Evolutionary conservation across 23 red algal species (phyloP).

Genomic region (Agarophyton chilense): DNA sequence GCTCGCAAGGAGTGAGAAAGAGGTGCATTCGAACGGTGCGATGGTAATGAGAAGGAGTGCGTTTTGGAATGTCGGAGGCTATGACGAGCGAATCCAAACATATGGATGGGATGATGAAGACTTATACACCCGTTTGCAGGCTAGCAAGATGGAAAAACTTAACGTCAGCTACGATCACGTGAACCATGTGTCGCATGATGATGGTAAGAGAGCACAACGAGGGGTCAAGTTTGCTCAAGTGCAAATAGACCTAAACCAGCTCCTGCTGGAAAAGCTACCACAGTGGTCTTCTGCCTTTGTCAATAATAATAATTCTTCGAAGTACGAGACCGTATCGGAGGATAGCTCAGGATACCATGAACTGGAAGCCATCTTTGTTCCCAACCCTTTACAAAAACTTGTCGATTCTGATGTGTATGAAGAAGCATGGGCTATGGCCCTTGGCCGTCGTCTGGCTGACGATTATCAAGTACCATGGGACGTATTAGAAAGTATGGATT

Average conservation of each 20-base stretch:
- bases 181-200: conserved; percentile 69
- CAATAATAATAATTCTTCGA: conserved; percentile 16
- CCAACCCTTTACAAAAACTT: conserved; percentile 38
- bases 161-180: conserved; percentile 78
- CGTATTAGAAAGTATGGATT: conserved; percentile 60
- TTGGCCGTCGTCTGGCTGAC: conserved; percentile 69
- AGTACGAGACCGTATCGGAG: conserved; percentile 28
- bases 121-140: conserved; percentile 68
- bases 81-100: conserved; percentile 89
- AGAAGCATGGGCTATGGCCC: conserved; percentile 71
- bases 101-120: conserved; percentile 91
- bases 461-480: conserved; percentile 83
- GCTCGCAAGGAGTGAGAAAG: conserved; percentile 79
- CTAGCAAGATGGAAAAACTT: conserved; percentile 30
- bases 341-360: conserved; percentile 34
- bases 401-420: conserved; percentile 53
- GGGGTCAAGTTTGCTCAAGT: conserved; percentile 82
- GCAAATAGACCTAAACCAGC: conserved; percentile 78
- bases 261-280: conserved; percentile 69
- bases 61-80: conserved; percentile 78
- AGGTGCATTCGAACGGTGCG: conserved; percentile 84
- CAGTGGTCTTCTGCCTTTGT: conserved; percentile 37
- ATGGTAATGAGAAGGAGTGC: conserved; percentile 52
- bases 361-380: conserved; percentile 42
- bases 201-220: conserved; percentile 56